Evolutionary conservation across 352 stramenopile genomes (phyloP), one percentile per base, ranked within the genome.

Genomic region (Thalassiosira exigua): DNA sequence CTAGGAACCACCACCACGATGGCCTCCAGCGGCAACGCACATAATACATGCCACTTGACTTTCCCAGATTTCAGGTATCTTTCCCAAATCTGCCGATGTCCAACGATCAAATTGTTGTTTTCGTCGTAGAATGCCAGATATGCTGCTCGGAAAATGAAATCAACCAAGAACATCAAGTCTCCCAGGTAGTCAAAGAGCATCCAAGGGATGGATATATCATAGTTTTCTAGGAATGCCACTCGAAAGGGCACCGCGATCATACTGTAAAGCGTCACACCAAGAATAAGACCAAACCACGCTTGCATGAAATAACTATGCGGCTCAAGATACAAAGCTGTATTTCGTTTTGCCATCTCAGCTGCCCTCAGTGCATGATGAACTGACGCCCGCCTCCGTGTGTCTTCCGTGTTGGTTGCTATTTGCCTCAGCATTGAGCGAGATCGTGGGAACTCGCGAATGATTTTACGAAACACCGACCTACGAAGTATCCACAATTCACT

Each of bases 401-500:
- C 69, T 21, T 78, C 61, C 3, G 62, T 64, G 14, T 72, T 79
- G 19, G 48, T 21, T 52, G 22, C 32, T 14, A 29, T 69, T 33
- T 69, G 29, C 36, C 24, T 66, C 1, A 83, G 19, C 39, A 67
- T 30, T 39, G 46, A 54, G 1, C 61, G 57, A 50, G 75, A 74
- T 36, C 69, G 27, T 17, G 75, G 83, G 53, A 86, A 90, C 17
- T 82, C 48, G 11, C 33, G 3, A 26, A 91, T 50, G n/a, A 89
- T 19, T 56, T 61, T 50, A 14, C 69, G 59, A 50, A 91, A 91
- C 1, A 69, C 64, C 27, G 54, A 69, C 48, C 79, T 54, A 22
- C 29, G 72, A 12, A 91, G 75, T 26, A 82, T 69, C 74, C 77
- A 91, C n/a, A 87, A 57, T 69, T 91, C 84, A 68, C 74, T 85